These are phyloP conservation scores for Pythium biforme DNA, from an alignment of 352 stramenopile genomes.

Conservation along the genomic window DNA sequence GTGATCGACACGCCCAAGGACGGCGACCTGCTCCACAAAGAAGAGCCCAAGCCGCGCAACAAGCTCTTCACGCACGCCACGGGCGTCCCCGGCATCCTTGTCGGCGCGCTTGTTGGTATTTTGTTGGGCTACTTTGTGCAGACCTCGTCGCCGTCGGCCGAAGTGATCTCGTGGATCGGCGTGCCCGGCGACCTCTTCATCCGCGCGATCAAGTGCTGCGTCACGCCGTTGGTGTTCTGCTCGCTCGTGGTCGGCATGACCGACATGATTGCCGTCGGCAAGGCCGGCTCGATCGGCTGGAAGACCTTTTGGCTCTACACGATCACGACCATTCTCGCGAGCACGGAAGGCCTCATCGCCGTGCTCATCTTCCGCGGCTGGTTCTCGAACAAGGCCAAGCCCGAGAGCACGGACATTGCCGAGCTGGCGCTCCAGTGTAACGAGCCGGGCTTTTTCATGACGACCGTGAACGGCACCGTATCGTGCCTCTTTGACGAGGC, in stretches of 20 bases:
- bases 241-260: slow-evolving; percentile 35
- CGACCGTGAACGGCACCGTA: slow-evolving; percentile 20
- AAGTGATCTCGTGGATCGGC: slow-evolving; percentile 22
- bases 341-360: slow-evolving; percentile 16
- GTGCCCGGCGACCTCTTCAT: slow-evolving; percentile 44
- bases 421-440: slow-evolving; percentile 26
- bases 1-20: not conserved
- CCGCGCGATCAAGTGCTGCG: slow-evolving; percentile 44
- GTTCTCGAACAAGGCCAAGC: slow-evolving; percentile 16
- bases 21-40: not conserved
- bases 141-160: not conserved
- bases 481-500: slow-evolving; percentile 16
- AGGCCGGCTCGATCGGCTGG: slow-evolving; percentile 33
- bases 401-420: not conserved
- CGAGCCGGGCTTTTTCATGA: slow-evolving; percentile 24
- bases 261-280: slow-evolving; percentile 40
- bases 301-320: slow-evolving; percentile 32
- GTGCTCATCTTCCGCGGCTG: slow-evolving; percentile 20
- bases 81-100: not conserved
- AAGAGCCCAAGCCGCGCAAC: not conserved
- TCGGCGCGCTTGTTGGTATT: slow-evolving; percentile 3
- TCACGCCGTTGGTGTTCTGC: slow-evolving; percentile 45
- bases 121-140: slow-evolving; percentile 7
- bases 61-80: not conserved
- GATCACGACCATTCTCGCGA: slow-evolving; percentile 16